phyloP scores from a whole-genome alignment of 73 alveolate genomes.

The Blepharisma japonicum region DNA sequence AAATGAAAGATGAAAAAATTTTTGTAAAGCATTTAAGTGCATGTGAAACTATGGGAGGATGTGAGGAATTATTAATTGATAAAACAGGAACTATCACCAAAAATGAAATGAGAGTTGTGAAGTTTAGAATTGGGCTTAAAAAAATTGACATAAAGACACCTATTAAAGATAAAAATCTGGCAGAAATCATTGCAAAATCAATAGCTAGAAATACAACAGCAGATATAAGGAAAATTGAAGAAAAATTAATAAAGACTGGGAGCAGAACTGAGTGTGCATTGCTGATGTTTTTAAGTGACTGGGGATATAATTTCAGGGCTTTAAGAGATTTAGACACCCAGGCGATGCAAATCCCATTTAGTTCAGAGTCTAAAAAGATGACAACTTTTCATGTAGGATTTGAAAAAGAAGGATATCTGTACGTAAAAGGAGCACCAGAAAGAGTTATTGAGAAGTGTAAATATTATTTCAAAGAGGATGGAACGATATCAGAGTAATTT shows the following conservation, averaged over 20 bases:
- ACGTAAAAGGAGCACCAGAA: conserved; percentile 92
- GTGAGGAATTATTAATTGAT: conserved; percentile 76
- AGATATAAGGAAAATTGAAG: not conserved
- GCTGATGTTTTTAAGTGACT: conserved; percentile 4
- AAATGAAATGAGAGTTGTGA: conserved; percentile 78
- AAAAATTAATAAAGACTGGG: conserved; percentile 1
- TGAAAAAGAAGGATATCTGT: conserved; percentile 63
- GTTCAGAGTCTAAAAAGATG: conserved; percentile 20
- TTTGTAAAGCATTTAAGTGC: conserved; percentile 82
- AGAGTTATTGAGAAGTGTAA: conserved; percentile 63
- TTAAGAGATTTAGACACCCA: not conserved
- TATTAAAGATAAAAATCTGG: not conserved
- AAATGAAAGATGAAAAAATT: conserved; percentile 91
- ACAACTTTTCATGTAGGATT: conserved; percentile 35
- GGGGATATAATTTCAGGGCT: not conserved
- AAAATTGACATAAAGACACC: not conserved
- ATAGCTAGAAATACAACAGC: conserved; percentile 20
- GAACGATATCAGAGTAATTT: not conserved
- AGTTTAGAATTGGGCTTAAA: not conserved
- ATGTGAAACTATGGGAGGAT: conserved; percentile 94
- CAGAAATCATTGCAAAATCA: not conserved
- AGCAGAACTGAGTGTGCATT: conserved; percentile 68
- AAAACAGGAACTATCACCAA: conserved; percentile 89
- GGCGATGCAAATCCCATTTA: not conserved
- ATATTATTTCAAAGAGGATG: conserved; percentile 22